Evolutionary conservation across 306 rosid species (phyloP).

Genomic region (Leucaena leucocephala): DNA sequence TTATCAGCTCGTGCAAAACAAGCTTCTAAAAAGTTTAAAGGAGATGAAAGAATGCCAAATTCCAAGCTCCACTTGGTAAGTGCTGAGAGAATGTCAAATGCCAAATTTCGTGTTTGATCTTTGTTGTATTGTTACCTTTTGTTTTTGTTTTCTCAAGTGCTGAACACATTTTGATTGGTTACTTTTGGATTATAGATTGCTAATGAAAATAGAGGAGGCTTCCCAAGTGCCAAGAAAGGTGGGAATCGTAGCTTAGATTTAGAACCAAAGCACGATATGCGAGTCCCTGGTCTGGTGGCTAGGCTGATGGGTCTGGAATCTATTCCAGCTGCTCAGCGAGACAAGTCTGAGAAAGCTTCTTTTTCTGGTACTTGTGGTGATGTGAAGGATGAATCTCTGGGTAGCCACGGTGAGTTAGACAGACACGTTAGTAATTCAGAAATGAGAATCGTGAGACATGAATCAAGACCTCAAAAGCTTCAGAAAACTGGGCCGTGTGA

Average conservation of each 20-base stretch:
- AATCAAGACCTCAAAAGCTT: constrained; percentile 86
- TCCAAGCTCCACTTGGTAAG: constrained; percentile 80
- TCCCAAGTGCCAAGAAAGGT: constrained; percentile 63
- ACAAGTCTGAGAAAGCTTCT: constrained; percentile 56
- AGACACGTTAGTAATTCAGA: constrained; percentile 53
- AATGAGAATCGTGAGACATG: constrained; percentile 54
- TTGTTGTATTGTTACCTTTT: background rate
- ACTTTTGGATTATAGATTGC: constrained; percentile 63
- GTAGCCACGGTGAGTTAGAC: constrained; percentile 38
- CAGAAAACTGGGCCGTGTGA: constrained; percentile 64
- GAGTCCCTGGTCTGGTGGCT: constrained; percentile 80
- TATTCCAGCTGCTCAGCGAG: constrained; percentile 63
- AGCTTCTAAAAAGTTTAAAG: constrained; percentile 59
- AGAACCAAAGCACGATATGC: constrained; percentile 61
- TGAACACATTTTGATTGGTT: constrained; percentile 18
- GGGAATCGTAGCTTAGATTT: constrained; percentile 48
- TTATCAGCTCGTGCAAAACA: constrained; percentile 63
- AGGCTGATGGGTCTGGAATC: constrained; percentile 91
- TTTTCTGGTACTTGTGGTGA: constrained; percentile 44
- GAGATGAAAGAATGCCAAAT: constrained; percentile 73
- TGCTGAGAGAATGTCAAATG: constrained; percentile 63
- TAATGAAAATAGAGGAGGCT: constrained; percentile 84
- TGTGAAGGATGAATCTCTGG: constrained; percentile 35
- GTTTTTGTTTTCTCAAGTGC: constrained; percentile 2
- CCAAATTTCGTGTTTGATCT: constrained; percentile 65